Evolutionary conservation across 805 yeast genomes (phyloP).

Genomic region (Metschnikowia gruessii): DNA sequence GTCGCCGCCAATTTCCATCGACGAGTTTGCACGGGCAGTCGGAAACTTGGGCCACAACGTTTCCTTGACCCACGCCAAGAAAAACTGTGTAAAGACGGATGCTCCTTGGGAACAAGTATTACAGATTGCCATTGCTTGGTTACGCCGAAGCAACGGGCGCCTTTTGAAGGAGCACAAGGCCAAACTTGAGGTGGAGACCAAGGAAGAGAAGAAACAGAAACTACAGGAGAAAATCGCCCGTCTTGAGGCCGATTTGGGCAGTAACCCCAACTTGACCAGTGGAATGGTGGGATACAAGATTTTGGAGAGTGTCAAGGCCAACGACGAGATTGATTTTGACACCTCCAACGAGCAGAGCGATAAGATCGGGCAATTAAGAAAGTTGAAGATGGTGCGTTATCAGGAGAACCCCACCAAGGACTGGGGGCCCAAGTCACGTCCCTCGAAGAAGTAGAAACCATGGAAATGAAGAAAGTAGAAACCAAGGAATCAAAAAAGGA

Average conservation of each 20-base stretch:
- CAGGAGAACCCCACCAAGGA: conserved; percentile 91
- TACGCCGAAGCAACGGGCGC: conserved; percentile 30
- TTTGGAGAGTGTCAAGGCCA: conserved; percentile 38
- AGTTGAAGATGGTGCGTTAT: conserved; percentile 76
- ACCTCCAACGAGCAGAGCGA: conserved; percentile 55
- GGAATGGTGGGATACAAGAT: conserved; percentile 54
- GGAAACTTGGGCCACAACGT: conserved; percentile 81
- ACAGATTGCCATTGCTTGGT: conserved; percentile 67
- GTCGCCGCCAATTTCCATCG: conserved; percentile 79
- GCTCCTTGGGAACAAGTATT: conserved; percentile 84
- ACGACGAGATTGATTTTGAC: conserved; percentile 54
- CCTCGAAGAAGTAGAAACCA: conserved; percentile 31
- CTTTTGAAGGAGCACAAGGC: conserved; percentile 23
- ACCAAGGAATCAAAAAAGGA: background rate
- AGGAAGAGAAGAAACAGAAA: conserved; percentile 16
- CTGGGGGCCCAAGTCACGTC: conserved; percentile 97
- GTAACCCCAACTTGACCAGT: conserved; percentile 40
- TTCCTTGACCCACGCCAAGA: conserved; percentile 85
- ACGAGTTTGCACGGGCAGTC: conserved; percentile 68
- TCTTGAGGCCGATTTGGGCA: conserved; percentile 31
- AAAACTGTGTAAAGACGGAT: conserved; percentile 82
- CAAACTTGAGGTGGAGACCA: conserved; percentile 14
- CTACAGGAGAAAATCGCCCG: conserved; percentile 20
- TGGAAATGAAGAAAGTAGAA: no score
- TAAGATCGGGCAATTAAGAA: conserved; percentile 59